Conservation (phyloP, 257 asterid species). For the Salvia splendens region DNA sequence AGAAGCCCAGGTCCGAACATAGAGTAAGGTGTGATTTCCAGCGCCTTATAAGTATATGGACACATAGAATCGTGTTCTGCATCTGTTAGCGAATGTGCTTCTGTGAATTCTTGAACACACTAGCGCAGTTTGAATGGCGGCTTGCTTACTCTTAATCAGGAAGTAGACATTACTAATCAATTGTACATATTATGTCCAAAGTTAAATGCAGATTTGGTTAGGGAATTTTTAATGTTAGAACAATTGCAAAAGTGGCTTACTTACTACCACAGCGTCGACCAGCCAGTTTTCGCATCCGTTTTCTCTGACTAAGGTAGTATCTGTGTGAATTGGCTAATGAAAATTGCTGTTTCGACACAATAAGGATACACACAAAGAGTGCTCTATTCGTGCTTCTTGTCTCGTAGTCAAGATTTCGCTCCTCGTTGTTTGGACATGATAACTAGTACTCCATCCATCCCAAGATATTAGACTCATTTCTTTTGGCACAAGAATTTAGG, state of each 20-base stretch:
- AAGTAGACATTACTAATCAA: slow-evolving; percentile 4
- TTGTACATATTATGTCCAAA: background rate
- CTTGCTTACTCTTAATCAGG: background rate
- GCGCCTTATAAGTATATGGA: background rate
- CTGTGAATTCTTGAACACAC: background rate
- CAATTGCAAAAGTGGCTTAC: background rate
- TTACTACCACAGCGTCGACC: background rate
- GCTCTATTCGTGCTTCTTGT: background rate
- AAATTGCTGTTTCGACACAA: background rate
- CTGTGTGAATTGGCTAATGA: no score
- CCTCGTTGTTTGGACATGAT: background rate
- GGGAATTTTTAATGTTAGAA: background rate
- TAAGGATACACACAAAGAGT: background rate
- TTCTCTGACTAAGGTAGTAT: background rate
- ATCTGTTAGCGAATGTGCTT: background rate
- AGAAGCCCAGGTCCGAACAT: background rate
- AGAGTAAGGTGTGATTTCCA: background rate
- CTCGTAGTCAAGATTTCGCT: background rate
- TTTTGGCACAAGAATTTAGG: no score
- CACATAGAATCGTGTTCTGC: background rate
- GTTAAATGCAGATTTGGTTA: background rate
- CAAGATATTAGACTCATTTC: no score
- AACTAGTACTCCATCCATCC: no score
- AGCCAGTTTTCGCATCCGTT: background rate
- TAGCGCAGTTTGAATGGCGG: background rate